Evolutionary conservation across 331 rosid genomes (phyloP).

Genomic region (Dryas integrifolia): DNA sequence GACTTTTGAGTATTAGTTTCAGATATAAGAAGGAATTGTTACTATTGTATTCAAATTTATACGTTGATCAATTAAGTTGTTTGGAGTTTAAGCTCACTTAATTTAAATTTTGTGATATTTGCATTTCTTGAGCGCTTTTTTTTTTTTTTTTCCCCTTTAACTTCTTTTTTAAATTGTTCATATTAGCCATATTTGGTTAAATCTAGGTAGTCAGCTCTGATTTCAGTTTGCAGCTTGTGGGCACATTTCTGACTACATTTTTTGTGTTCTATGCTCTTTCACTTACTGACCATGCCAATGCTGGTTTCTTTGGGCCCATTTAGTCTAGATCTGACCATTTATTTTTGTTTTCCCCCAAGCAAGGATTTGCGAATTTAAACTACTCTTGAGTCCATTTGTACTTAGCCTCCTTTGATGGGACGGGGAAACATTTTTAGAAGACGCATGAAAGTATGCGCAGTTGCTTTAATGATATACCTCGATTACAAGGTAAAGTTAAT

Average conservation of each 20-base stretch:
- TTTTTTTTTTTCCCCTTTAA: neutral
- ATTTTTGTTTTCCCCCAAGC: neutral
- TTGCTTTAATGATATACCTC: constrained; percentile 68
- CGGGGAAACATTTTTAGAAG: constrained; percentile 71
- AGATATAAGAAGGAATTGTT: no score
- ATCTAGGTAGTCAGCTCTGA: neutral
- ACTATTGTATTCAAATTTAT: neutral
- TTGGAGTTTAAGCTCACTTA: neutral
- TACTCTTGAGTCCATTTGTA: constrained; percentile 20
- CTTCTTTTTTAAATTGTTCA: neutral
- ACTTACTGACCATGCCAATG: neutral
- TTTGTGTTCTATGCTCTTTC: neutral
- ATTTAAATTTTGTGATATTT: neutral
- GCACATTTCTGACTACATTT: neutral
- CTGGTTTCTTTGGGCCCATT: neutral
- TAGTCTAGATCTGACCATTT: neutral
- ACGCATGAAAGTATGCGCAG: constrained; percentile 65
- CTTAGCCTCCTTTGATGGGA: constrained; percentile 50
- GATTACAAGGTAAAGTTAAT: constrained; percentile 78
- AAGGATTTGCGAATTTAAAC: constrained; percentile 20
- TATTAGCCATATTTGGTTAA: neutral
- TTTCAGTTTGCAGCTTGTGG: neutral
- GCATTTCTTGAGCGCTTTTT: neutral
- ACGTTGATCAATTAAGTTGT: neutral
- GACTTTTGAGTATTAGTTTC: no score